These are phyloP conservation scores for slime mould (Dictyostelium discoideum) DNA, from an alignment of 78 protist species.

Conservation along the genomic window DNA sequence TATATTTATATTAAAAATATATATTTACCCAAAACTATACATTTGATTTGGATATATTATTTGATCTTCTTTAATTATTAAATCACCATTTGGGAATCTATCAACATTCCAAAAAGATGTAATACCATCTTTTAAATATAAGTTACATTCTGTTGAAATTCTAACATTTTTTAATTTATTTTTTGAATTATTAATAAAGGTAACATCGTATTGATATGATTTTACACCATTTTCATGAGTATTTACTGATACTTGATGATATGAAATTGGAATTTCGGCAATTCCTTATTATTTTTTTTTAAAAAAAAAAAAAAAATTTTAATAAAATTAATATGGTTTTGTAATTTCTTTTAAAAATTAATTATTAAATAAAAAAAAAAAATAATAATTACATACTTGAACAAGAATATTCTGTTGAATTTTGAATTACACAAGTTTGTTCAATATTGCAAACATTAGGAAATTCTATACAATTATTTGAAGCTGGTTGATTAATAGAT, in stretches of 20 bases:
- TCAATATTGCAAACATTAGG: neutral
- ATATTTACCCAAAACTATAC: neutral
- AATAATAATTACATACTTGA: neutral
- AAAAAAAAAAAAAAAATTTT: neutral
- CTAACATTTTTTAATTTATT: neutral
- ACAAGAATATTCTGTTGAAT: neutral
- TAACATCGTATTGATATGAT: slow-evolving; percentile 6
- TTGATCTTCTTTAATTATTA: neutral
- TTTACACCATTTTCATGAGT: neutral
- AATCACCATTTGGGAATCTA: slow-evolving; percentile 12
- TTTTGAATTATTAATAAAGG: neutral
- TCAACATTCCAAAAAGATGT: neutral
- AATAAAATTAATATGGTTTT: no score
- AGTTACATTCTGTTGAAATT: neutral
- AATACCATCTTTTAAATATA: neutral
- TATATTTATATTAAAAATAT: neutral
- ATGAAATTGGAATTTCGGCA: neutral
- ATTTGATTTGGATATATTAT: neutral
- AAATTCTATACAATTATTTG: neutral
- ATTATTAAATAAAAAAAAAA: neutral
- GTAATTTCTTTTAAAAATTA: no score
- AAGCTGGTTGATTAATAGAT: neutral
- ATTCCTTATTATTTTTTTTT: neutral
- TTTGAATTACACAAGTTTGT: neutral
- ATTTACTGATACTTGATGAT: neutral